Percentiles rank a stretch among this genome's conserved stretches.
Evolutionary conservation across 768 basidiomycete genomes (phyloP).

Genomic region (Amanita inopinata): DNA sequence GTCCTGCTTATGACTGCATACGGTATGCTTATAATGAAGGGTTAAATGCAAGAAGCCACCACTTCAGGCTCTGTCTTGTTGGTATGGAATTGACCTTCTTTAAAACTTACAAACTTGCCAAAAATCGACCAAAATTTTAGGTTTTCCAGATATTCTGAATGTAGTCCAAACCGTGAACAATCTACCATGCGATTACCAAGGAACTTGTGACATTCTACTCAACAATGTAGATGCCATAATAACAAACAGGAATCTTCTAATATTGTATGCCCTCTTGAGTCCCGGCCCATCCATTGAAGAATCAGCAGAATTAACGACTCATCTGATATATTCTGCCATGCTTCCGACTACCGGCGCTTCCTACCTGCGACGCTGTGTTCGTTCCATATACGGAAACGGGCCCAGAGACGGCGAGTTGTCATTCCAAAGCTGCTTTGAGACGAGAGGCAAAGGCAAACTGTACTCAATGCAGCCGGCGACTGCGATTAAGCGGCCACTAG

Average conservation of each 20-base stretch:
- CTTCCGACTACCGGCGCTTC: constrained; percentile 25
- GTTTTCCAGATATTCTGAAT: constrained; percentile 18
- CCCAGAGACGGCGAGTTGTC: constrained; percentile 24
- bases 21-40: constrained; percentile 23
- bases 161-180: constrained; percentile 21
- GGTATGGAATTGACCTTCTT: constrained; percentile 13
- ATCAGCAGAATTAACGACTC: constrained; percentile 30
- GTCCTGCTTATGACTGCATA: constrained; percentile 25
- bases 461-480: constrained; percentile 27
- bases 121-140: background rate
- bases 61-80: constrained; percentile 27
- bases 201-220: constrained; percentile 16
- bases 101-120: background rate
- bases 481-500: constrained; percentile 26
- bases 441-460: constrained; percentile 25
- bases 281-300: constrained; percentile 30
- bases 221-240: constrained; percentile 17
- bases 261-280: constrained; percentile 16
- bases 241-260: constrained; percentile 16
- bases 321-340: constrained; percentile 33
- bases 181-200: constrained; percentile 16
- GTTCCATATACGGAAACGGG: constrained; percentile 25
- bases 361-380: constrained; percentile 26
- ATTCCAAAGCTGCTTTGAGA: constrained; percentile 24
- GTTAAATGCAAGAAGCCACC: constrained; percentile 10